These are phyloP conservation scores for Otatea glauca DNA, from an alignment of 176 grass and related monocot genomes.

Conservation along the genomic window DNA sequence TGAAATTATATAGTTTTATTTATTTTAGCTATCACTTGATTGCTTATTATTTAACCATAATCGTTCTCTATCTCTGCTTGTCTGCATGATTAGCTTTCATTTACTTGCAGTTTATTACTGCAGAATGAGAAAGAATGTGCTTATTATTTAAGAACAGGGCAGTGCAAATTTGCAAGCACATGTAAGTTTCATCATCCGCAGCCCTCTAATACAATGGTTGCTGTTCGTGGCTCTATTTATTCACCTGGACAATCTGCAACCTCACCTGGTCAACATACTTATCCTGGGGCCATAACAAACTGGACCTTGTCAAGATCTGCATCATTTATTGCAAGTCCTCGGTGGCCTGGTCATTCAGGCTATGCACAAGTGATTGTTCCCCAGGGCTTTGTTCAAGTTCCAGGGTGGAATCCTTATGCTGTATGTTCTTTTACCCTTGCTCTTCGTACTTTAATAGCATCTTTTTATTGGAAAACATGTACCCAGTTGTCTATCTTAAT, in stretches of 20 bases:
- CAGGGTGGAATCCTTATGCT: conserved; percentile 80
- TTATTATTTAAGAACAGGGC: conserved; percentile 89
- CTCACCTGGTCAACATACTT: conserved; percentile 68
- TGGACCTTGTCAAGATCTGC: conserved; percentile 68
- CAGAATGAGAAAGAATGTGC: conserved; percentile 88
- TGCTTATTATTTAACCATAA: background rate
- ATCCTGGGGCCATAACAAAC: conserved; percentile 58
- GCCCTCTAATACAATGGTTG: conserved; percentile 70
- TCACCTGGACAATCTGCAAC: conserved; percentile 67
- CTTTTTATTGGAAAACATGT: background rate
- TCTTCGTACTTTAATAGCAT: conserved; percentile 37
- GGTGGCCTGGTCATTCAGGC: conserved; percentile 89
- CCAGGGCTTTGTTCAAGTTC: conserved; percentile 84
- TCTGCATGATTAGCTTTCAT: conserved; percentile 31
- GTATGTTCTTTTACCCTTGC: conserved; percentile 56
- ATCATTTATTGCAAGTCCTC: conserved; percentile 84
- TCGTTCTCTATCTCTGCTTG: conserved; percentile 12
- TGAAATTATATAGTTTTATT: conserved; percentile 10
- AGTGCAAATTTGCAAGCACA: conserved; percentile 89
- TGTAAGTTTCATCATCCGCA: conserved; percentile 96
- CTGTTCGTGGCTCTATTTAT: conserved; percentile 67
- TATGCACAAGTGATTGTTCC: conserved; percentile 92
- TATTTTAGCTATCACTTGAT: conserved; percentile 13
- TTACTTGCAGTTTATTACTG: conserved; percentile 61
- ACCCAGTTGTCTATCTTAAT: background rate